Evolutionary conservation across 2,329 filamentous ascomycete species (phyloP).

Genomic region (Westerdykella sp.): DNA sequence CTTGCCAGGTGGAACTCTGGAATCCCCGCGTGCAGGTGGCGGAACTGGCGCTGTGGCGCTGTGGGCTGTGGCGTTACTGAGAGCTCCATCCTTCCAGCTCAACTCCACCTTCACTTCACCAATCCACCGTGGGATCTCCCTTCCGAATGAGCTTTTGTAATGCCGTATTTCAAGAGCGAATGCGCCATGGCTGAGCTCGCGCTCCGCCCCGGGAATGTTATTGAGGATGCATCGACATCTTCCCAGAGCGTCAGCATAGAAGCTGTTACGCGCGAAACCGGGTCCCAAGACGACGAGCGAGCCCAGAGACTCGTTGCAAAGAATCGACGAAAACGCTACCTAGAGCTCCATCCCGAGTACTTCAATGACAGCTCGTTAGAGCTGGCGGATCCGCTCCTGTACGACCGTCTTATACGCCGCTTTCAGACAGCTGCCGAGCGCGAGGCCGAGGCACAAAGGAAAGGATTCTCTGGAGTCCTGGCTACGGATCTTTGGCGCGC

Average conservation of each 20-base stretch:
- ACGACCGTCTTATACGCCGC: conserved; percentile 70
- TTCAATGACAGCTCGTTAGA: conserved; percentile 56
- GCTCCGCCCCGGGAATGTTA: conserved; percentile 14
- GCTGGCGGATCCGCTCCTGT: conserved; percentile 68
- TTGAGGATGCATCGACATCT: background rate
- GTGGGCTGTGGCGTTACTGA: conserved; percentile 28
- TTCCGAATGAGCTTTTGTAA: conserved; percentile 1
- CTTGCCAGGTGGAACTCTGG: conserved; percentile 3
- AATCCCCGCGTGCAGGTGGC: too few species aligned
- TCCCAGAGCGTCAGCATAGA: conserved; percentile 5
- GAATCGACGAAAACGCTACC: conserved; percentile 72
- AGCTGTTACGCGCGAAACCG: conserved; percentile 11
- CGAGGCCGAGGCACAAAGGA: conserved; percentile 63
- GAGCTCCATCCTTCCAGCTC: background rate
- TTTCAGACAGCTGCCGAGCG: conserved; percentile 70
- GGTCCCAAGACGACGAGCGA: conserved; percentile 14
- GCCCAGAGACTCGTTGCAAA: conserved; percentile 52
- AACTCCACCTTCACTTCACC: background rate
- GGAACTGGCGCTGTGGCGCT: conserved; percentile 2
- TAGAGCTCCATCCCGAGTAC: conserved; percentile 67
- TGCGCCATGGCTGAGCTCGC: conserved; percentile 18
- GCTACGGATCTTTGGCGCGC: conserved; percentile 71
- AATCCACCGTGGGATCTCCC: background rate
- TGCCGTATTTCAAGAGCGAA: conserved; percentile 22
- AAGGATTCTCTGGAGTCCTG: conserved; percentile 72